Conservation (phyloP, 345 rosid genomes). For the Linum tenue region DNA sequence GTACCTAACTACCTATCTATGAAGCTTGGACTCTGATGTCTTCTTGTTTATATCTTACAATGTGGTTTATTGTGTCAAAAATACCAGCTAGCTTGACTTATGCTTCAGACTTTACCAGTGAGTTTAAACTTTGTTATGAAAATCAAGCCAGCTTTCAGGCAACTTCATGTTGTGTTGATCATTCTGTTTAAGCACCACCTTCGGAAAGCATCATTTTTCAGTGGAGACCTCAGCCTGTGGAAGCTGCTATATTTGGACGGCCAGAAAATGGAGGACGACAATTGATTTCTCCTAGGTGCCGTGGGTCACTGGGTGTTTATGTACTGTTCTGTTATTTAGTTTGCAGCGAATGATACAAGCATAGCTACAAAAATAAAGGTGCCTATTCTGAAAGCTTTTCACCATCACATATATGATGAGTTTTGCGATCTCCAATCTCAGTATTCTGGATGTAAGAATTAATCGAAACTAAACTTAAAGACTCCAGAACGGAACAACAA, state of each 20-base stretch:
- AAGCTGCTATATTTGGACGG: too few relatives aligned
- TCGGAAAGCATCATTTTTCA: too few relatives aligned
- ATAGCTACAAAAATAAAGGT: conserved; percentile 73
- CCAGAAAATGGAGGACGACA: not conserved
- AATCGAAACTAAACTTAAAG: not conserved
- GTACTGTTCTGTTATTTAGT: conserved; percentile 7
- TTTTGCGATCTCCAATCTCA: not conserved
- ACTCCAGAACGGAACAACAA: not conserved
- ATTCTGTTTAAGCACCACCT: too few relatives aligned
- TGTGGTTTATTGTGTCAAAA: not conserved
- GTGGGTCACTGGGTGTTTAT: not conserved
- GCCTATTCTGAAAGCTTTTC: conserved; percentile 73
- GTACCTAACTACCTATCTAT: conserved; percentile 28
- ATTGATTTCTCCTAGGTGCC: not conserved
- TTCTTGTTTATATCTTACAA: not conserved
- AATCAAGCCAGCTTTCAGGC: too few relatives aligned
- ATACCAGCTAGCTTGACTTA: not conserved
- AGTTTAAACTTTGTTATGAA: too few relatives aligned
- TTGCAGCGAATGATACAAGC: conserved; percentile 97
- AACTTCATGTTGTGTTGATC: too few relatives aligned
- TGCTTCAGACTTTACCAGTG: too few relatives aligned
- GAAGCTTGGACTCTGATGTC: not conserved
- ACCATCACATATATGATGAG: conserved; percentile 79
- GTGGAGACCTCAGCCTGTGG: not conserved
- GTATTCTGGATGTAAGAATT: not conserved